A percentile compares a stretch with the other conserved stretches of the same genome.
phyloP scores from a whole-genome alignment of 164 flowering plant genomes.

The Kalanchoe fedtschenkoi region DNA sequence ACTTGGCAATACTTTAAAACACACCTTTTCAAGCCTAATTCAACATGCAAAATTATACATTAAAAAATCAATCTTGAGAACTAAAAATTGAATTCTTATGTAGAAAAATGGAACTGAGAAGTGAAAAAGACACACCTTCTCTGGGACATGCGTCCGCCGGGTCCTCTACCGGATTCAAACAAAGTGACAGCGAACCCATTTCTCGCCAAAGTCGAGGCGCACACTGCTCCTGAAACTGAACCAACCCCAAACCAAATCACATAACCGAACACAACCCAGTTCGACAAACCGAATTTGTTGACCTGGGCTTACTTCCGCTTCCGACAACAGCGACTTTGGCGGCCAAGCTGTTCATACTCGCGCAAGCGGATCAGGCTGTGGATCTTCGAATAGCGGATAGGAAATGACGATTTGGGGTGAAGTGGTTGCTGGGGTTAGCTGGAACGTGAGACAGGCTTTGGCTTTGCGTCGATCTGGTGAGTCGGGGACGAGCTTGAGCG shows the following conservation, averaged over 20 bases:
- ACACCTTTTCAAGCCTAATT: background rate
- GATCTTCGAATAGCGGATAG: background rate
- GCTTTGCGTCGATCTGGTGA: background rate
- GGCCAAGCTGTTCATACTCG: conserved; percentile 8
- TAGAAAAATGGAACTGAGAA: background rate
- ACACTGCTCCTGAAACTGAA: conserved; percentile 80
- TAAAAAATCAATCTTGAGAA: background rate
- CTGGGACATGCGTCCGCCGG: conserved; percentile 87
- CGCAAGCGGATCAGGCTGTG: background rate
- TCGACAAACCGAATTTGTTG: background rate
- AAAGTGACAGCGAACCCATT: conserved; percentile 64
- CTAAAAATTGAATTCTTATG: background rate
- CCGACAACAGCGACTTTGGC: conserved; percentile 50
- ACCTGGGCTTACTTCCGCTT: conserved; percentile 38
- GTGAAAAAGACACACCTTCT: conserved; percentile 37
- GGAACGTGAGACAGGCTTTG: background rate
- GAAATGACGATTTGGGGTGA: too few species aligned
- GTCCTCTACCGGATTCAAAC: conserved; percentile 79
- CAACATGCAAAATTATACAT: background rate
- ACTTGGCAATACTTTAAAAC: background rate
- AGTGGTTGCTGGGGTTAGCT: background rate
- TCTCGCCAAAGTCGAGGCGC: conserved; percentile 58
- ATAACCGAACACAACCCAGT: background rate
- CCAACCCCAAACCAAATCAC: conserved; percentile 3
- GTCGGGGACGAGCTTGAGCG: background rate